Evolutionary conservation across 2,329 filamentous ascomycete species (phyloP).

Genomic region (Colletotrichum limetticola): DNA sequence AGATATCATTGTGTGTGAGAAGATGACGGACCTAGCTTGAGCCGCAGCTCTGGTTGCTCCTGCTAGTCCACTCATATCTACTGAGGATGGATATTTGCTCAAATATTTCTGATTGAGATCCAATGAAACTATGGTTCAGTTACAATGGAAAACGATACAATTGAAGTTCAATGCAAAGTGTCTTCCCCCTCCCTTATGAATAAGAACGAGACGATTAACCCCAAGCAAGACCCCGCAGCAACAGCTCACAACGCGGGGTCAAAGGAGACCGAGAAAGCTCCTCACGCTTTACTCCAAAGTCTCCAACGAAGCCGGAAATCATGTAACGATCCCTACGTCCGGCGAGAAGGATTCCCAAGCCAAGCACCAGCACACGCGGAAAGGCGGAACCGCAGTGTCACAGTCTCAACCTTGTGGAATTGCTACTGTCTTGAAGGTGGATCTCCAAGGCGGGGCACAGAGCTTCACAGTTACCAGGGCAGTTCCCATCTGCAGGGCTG

Average conservation of each 20-base stretch:
- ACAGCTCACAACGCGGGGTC: conserved; percentile 4
- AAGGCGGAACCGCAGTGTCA: background rate
- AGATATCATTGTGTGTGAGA: background rate
- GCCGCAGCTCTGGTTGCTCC: conserved; percentile 26
- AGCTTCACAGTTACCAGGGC: background rate
- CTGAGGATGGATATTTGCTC: background rate
- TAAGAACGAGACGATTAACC: background rate
- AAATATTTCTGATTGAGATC: accelerated
- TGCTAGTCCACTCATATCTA: conserved; percentile 16
- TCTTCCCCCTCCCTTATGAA: background rate
- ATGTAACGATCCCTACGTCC: background rate
- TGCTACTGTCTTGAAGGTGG: background rate
- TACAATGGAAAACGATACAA: background rate
- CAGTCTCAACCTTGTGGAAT: background rate
- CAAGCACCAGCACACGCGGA: background rate
- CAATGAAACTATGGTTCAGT: background rate
- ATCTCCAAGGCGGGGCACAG: background rate
- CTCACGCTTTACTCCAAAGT: background rate
- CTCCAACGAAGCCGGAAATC: background rate
- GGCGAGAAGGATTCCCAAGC: background rate
- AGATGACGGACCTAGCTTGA: conserved; percentile 4
- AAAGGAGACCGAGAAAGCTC: background rate
- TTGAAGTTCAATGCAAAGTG: background rate
- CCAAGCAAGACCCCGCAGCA: background rate
- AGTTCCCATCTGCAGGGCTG: background rate